These are phyloP conservation scores for Erodium moschatum DNA, from an alignment of 441 rosid genomes.

Conservation along the genomic window DNA sequence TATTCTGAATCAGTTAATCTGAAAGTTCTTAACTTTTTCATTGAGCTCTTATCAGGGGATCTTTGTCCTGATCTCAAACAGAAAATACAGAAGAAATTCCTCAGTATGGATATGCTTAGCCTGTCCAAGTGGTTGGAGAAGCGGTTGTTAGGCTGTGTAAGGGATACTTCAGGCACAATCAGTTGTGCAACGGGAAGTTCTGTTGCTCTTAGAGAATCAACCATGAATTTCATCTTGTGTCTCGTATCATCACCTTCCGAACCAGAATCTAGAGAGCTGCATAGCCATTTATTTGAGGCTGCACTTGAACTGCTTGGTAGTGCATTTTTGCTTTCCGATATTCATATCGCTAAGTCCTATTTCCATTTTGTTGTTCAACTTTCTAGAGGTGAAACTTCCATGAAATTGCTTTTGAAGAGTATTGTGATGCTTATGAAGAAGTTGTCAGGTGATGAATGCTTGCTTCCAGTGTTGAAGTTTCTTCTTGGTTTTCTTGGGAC, in stretches of 20 bases:
- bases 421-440: constrained; percentile 67
- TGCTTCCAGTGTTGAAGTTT: constrained; percentile 82
- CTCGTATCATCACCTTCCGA: constrained; percentile 54
- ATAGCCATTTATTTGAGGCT: constrained; percentile 81
- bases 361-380: constrained; percentile 80
- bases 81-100: constrained; percentile 53
- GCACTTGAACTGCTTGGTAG: constrained; percentile 66
- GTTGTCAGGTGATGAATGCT: constrained; percentile 58
- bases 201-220: constrained; percentile 68
- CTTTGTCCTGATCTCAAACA: constrained; percentile 50
- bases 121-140: constrained; percentile 90
- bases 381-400: constrained; percentile 58
- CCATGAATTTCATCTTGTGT: constrained; percentile 65
- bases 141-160: constrained; percentile 68
- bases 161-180: constrained; percentile 46
- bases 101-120: constrained; percentile 56
- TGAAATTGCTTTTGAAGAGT: constrained; percentile 64
- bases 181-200: constrained; percentile 57
- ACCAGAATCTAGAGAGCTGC: constrained; percentile 41
- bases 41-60: constrained; percentile 74
- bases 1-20: constrained; percentile 64
- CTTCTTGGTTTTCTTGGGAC: constrained; percentile 82
- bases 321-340: constrained; percentile 81
- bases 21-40: constrained; percentile 82
- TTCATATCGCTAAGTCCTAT: constrained; percentile 68